These are phyloP conservation scores for Danielia reshetovae DNA, from an alignment of 805 yeast species.

Conservation along the genomic window DNA sequence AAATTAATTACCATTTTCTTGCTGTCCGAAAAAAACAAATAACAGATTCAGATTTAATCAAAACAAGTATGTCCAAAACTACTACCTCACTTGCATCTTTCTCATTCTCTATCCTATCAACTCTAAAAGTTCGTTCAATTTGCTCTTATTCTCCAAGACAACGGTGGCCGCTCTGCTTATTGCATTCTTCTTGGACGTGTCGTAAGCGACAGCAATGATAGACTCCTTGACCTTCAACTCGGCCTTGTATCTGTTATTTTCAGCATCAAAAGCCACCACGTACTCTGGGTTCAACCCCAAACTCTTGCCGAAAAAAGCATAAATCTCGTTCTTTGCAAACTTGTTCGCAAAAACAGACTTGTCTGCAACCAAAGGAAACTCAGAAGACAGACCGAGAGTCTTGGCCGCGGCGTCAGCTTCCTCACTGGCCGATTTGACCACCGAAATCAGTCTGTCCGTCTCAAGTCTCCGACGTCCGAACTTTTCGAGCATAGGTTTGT, in stretches of 20 bases:
- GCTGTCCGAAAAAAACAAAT: too few species aligned
- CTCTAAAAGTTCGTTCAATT: slow-evolving; percentile 12
- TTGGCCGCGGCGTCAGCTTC: not conserved
- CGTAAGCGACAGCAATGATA: slow-evolving; percentile 29
- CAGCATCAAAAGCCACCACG: slow-evolving; percentile 19
- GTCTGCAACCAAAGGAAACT: slow-evolving; percentile 29
- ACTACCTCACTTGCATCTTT: too few species aligned
- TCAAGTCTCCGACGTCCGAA: slow-evolving; percentile 50
- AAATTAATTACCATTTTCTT: too few species aligned
- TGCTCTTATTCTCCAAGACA: slow-evolving; percentile 24
- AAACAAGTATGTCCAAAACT: not conserved
- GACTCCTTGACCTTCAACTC: slow-evolving; percentile 28
- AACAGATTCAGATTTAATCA: too few species aligned
- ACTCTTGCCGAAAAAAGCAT: slow-evolving; percentile 34
- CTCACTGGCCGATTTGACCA: slow-evolving; percentile 3
- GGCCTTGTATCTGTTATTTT: slow-evolving; percentile 20
- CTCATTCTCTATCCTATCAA: slow-evolving; percentile 2
- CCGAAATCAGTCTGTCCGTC: slow-evolving; percentile 17
- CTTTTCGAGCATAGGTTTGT: slow-evolving; percentile 58
- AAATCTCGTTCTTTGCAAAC: slow-evolving; percentile 35
- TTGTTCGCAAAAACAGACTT: slow-evolving; percentile 25
- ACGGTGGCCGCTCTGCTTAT: slow-evolving; percentile 39
- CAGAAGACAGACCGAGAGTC: not conserved
- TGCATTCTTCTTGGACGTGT: slow-evolving; percentile 36
- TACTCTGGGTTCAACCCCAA: slow-evolving; percentile 36